Evolutionary conservation across 305 asterid species (phyloP), one percentile per base, ranked within the genome.

Genomic region (Ilex paraguariensis): DNA sequence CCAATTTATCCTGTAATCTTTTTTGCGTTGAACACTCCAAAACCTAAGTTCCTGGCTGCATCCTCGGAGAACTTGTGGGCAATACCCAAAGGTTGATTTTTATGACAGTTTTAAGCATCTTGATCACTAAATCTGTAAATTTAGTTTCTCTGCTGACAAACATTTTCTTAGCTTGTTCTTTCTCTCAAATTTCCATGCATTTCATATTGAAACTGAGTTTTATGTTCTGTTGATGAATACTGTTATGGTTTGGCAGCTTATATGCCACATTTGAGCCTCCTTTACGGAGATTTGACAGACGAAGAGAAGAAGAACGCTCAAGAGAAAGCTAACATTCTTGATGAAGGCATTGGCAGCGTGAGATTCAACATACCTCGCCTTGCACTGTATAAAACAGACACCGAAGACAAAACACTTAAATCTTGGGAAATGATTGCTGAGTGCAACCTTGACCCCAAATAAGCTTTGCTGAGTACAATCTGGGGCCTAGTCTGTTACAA

Each of bases 221-320:
- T 11, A 3, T 46, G 15, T 46, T 46, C 15, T 46, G n/a, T 13
- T 11, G 10, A 46, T 46, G 52, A 46, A 7, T 46, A 45, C 62
- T 78, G 49, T 56, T 39, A 55, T 60, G 64, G 44, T 62, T 48
- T 56, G 74, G 70, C 85, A 92, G 98, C 95, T 57, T 92, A 85
- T 72, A 86, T 87, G 97, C 97, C 97, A n/a, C 98, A 92, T 77
- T 67, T 92, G 77, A 92, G 95, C 84, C 79, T 92, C 62, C 81
- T 90, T 6, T 87, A 92, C 52, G 95, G 81, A 8, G 95, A 90
- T 51, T 65, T 85, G 59, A 71, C 86, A 0, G 96, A 81, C 0
- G 94, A 87, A 62, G 87, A 78, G 76, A 86, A 90, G 85, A 82
- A 76, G 74, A 63, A 69, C 6, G 97, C 96, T 63, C 85, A 69